phyloP scores from a whole-genome alignment of 345 rosid species.

The Salix dunnii region DNA sequence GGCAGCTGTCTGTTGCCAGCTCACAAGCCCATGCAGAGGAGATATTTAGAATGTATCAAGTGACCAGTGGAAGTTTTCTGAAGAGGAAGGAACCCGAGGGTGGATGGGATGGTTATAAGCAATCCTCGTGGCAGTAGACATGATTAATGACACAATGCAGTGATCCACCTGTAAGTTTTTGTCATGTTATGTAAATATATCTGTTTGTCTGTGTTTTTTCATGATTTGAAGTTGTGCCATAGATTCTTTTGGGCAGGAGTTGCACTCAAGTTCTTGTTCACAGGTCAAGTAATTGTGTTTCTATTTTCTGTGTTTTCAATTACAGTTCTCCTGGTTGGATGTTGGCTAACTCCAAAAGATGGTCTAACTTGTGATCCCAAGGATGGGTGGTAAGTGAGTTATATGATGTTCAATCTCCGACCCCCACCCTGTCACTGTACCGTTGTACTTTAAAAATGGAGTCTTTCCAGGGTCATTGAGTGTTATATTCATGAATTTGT shows the following conservation, averaged over 20 bases:
- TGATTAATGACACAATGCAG: neutral
- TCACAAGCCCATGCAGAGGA: conserved; percentile 59
- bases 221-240: no score
- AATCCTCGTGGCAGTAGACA: conserved; percentile 72
- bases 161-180: conserved; percentile 37
- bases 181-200: neutral
- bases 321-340: conserved; percentile 36
- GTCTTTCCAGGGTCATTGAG: conserved; percentile 24
- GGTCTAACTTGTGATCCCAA: conserved; percentile 33
- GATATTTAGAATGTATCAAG: conserved; percentile 68
- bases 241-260: neutral
- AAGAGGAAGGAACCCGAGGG: conserved; percentile 94
- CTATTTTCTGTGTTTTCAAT: neutral
- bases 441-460: conserved; percentile 26
- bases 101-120: conserved; percentile 84
- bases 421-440: conserved; percentile 30
- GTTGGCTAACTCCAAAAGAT: conserved; percentile 34
- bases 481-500: conserved; percentile 34
- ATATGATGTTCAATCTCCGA: conserved; percentile 44
- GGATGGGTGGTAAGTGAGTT: conserved; percentile 58
- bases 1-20: conserved; percentile 50
- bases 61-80: conserved; percentile 44
- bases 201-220: neutral
- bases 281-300: neutral
- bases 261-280: neutral